Evolutionary conservation across 495 filamentous ascomycete species (phyloP).

Genomic region (Clavariopsis aquatica): DNA sequence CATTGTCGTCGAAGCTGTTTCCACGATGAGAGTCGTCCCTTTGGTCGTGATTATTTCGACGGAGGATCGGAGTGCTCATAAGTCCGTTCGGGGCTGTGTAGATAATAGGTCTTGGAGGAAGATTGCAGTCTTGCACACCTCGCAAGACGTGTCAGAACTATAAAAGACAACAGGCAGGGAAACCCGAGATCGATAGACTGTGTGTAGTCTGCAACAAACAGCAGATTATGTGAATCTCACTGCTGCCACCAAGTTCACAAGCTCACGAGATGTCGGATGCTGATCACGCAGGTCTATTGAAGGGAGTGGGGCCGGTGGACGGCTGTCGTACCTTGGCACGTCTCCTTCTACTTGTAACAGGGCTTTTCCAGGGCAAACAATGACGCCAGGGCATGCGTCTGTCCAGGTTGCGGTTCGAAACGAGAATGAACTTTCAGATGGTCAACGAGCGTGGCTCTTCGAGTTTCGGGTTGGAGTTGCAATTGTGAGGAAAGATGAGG

Average conservation of each 20-base stretch:
- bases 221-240: slow-evolving; percentile 13
- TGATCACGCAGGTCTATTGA: slow-evolving; percentile 21
- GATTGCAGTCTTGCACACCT: neutral
- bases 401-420: neutral
- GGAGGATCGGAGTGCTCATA: neutral
- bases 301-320: slow-evolving; percentile 17
- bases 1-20: neutral
- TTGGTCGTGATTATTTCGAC: neutral
- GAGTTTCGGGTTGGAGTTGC: neutral
- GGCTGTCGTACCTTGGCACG: slow-evolving; percentile 18
- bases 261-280: slow-evolving; percentile 2
- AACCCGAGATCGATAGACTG: slow-evolving; percentile 8
- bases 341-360: slow-evolving; percentile 1
- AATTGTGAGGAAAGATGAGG: neutral
- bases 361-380: neutral
- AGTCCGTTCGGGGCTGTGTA: neutral
- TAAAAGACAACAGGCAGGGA: neutral
- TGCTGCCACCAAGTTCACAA: slow-evolving; percentile 5
- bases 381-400: neutral
- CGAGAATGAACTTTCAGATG: neutral
- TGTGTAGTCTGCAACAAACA: neutral
- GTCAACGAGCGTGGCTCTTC: neutral
- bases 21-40: neutral
- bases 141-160: slow-evolving; percentile 8
- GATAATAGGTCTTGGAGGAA: slow-evolving; percentile 9